Base-by-base conservation (phyloP, 2,329 filamentous ascomycete genomes). In the Pestalotiopsis sp. region DNA sequence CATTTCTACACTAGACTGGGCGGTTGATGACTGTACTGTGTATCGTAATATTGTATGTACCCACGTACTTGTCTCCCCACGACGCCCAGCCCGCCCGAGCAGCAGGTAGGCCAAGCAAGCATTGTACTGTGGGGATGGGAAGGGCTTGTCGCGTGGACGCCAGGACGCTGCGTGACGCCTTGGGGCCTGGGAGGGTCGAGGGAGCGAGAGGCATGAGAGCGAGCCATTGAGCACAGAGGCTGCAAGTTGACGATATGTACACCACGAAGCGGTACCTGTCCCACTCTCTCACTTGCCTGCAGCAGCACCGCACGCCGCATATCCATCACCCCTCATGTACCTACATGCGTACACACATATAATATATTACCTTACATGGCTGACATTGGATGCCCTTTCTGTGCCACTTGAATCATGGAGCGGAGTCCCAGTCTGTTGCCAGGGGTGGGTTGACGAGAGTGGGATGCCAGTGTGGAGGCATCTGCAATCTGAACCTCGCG, bases 41-140 rank as follows among this genome's bases (percentile, higher is more conserved):
- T 36, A 36, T 9, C 31, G 31, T 36, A 36, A 36, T 36, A 36
- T 36, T 52, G 45, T 52, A 52, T 52, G 45, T 52, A 52, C 45
- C 17, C 20, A 52, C 45, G 45, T 52, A 52, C 45, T n/a, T 52
- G 7, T 52, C 20, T 52, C 31, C 17, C 23, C 57, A 59, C 23
- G 14, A 27, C 57, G 12, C 14, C 57, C 20, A 20, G 57, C 57
- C 27, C 27, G 57, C 23, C 57, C 27, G 57, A 14, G 27, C 11
- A 63, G 36, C 60, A 27, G 17, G 14, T 27, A 38, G 38, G 27
- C 13, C 60, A 23, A 20, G 41, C 41, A 45, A 45, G 63, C 45
- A 66, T 36, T 49, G 63, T 66, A 66, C 57, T 66, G 63, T 66
- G 63, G 63, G 41, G 63, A 52, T n/a, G 45, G 17, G 45, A 20